These are phyloP conservation scores for Fragilariopsis cylindrus DNA, from an alignment of 108 stramenopile genomes.

Conservation along the genomic window DNA sequence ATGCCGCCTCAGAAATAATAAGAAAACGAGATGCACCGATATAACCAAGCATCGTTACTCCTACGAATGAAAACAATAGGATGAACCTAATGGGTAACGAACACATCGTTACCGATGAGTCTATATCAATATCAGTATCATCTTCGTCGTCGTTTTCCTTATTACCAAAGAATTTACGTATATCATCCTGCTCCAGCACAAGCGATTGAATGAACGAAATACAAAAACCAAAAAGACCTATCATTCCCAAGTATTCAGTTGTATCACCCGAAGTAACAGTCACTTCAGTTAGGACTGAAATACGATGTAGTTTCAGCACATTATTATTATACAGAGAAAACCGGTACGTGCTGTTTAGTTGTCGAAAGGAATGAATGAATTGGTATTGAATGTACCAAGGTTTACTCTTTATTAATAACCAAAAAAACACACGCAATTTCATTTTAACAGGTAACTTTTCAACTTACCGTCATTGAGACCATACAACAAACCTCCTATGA, in stretches of 20 bases:
- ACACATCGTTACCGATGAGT: conserved; percentile 25
- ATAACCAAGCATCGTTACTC: conserved; percentile 54
- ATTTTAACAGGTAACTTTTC: too few relatives aligned
- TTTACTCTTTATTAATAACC: too few relatives aligned
- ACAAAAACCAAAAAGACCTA: conserved; percentile 83
- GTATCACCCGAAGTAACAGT: conserved; percentile 51
- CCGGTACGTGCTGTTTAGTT: not conserved
- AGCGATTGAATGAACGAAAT: conserved; percentile 67
- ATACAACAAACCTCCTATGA: conserved; percentile 88
- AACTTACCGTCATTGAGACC: conserved; percentile 70
- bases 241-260: conserved; percentile 80
- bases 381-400: too few relatives aligned
- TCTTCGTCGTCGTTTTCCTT: not conserved
- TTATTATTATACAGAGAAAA: too few relatives aligned
- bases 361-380: too few relatives aligned
- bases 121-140: not conserved
- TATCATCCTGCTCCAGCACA: conserved; percentile 61
- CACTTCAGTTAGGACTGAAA: conserved; percentile 58
- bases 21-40: conserved; percentile 67
- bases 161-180: conserved; percentile 44
- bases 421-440: too few relatives aligned
- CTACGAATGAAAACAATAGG: conserved; percentile 56
- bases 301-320: too few relatives aligned
- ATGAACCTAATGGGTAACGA: conserved; percentile 31
- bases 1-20: conserved; percentile 67